These are phyloP conservation scores for Giardia duodenalis DNA, from an alignment of 208 protist species.

Conservation along the genomic window DNA sequence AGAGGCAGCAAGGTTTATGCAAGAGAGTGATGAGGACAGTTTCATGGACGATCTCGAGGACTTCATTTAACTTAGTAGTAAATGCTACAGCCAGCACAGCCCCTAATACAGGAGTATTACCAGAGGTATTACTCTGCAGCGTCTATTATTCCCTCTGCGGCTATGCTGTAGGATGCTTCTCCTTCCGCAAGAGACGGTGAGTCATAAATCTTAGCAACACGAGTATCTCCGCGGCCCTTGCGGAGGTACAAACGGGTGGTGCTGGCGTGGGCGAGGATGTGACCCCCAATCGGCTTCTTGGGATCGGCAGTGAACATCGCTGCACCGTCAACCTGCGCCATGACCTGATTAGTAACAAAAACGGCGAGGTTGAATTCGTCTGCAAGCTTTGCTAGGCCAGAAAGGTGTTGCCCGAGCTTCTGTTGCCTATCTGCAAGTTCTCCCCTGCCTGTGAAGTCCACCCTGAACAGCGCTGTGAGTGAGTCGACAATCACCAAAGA, in stretches of 20 bases:
- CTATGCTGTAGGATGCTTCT: conserved; percentile 82
- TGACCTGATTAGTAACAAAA: conserved; percentile 65
- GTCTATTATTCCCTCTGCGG: conserved; percentile 80
- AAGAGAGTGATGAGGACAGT: neutral
- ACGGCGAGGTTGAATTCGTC: conserved; percentile 72
- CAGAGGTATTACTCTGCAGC: conserved; percentile 65
- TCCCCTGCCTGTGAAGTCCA: conserved; percentile 80
- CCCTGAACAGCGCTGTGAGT: conserved; percentile 88
- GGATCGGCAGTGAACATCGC: conserved; percentile 56
- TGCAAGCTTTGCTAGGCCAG: conserved; percentile 74
- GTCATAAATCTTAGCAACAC: conserved; percentile 99
- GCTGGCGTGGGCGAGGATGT: conserved; percentile 99
- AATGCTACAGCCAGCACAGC: too few species aligned
- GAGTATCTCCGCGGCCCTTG: conserved; percentile 91
- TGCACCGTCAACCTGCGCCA: conserved; percentile 54
- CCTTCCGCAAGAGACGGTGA: conserved; percentile 91
- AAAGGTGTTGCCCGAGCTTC: conserved; percentile 52
- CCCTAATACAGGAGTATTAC: too few species aligned
- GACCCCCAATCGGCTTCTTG: conserved; percentile 64
- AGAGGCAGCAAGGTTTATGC: neutral
- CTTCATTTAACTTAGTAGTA: conserved; percentile 17
- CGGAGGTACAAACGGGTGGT: conserved; percentile 89
- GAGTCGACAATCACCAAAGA: conserved; percentile 85
- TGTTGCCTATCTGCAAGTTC: conserved; percentile 83
- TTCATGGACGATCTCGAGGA: conserved; percentile 34